Conservation (phyloP, 2,329 filamentous ascomycete genomes). For the Seiridium cupressi region DNA sequence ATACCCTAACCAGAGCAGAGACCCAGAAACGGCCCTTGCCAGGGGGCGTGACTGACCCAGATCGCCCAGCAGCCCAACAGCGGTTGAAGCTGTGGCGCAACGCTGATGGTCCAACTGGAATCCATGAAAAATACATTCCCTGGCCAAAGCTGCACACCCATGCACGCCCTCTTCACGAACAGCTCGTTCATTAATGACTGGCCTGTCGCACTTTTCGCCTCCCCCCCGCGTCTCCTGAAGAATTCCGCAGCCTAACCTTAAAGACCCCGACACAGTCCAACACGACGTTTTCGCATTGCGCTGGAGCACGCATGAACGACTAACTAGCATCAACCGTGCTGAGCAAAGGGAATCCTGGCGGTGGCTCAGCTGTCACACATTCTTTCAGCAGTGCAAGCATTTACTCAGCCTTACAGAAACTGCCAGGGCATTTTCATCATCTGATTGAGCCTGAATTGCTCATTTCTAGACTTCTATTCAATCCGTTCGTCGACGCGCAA, state of each 20-base stretch:
- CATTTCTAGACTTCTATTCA: not conserved
- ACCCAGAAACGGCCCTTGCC: not conserved
- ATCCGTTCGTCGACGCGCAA: too few relatives aligned
- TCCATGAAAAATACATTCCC: not conserved
- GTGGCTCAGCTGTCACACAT: not conserved
- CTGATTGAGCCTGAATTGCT: not conserved
- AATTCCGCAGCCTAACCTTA: not conserved
- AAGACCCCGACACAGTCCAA: conserved; percentile 2
- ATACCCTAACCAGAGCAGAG: not conserved
- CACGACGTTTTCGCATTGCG: conserved; percentile 11
- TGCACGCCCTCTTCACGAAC: not conserved
- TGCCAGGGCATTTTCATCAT: not conserved
- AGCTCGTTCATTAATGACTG: not conserved
- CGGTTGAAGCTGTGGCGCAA: not conserved
- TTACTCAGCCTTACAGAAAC: not conserved
- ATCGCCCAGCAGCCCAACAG: not conserved
- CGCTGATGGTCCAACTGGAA: not conserved
- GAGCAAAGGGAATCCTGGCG: not conserved
- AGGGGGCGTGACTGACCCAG: not conserved
- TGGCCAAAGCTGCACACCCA: not conserved
- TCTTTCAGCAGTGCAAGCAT: not conserved
- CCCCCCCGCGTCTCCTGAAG: not conserved
- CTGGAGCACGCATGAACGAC: conserved; percentile 5
- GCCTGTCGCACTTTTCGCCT: not conserved
- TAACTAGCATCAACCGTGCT: not conserved